Evolutionary conservation across 2,329 filamentous ascomycete species (phyloP).

Genomic region (Spiromastix sp.): DNA sequence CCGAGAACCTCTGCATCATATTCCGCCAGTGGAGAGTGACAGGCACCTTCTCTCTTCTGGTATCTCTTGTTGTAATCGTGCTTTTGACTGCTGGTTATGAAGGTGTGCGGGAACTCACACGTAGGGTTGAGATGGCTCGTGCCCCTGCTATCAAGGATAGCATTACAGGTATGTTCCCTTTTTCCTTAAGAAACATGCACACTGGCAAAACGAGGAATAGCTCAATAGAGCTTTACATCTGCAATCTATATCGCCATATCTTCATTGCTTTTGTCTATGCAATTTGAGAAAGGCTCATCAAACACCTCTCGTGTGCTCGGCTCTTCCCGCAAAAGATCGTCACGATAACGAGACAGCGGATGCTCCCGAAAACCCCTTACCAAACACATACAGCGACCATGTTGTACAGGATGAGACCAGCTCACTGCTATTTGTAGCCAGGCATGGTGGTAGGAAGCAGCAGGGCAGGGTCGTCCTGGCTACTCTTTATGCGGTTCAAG

Average conservation of each 20-base stretch:
- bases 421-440: conserved; percentile 69
- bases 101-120: conserved; percentile 64
- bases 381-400: conserved; percentile 10
- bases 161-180: conserved; percentile 8
- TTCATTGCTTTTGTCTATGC: neutral
- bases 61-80: conserved; percentile 75
- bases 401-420: conserved; percentile 38
- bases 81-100: conserved; percentile 88
- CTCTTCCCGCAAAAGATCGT: neutral
- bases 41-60: conserved; percentile 60
- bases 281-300: no score
- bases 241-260: neutral
- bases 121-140: conserved; percentile 57
- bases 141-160: conserved; percentile 3
- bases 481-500: conserved; percentile 77
- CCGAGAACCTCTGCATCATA: conserved; percentile 87
- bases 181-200: neutral
- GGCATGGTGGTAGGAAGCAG: conserved; percentile 51
- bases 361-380: no score
- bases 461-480: conserved; percentile 71
- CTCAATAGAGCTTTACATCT: neutral
- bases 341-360: conserved; percentile 5
- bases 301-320: neutral
- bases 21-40: conserved; percentile 85
- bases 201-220: neutral